A percentile compares a stretch with the other conserved stretches of the same genome.
These are phyloP conservation scores for Suillus clintonianus DNA, from an alignment of 768 basidiomycete genomes.

Conservation along the genomic window DNA sequence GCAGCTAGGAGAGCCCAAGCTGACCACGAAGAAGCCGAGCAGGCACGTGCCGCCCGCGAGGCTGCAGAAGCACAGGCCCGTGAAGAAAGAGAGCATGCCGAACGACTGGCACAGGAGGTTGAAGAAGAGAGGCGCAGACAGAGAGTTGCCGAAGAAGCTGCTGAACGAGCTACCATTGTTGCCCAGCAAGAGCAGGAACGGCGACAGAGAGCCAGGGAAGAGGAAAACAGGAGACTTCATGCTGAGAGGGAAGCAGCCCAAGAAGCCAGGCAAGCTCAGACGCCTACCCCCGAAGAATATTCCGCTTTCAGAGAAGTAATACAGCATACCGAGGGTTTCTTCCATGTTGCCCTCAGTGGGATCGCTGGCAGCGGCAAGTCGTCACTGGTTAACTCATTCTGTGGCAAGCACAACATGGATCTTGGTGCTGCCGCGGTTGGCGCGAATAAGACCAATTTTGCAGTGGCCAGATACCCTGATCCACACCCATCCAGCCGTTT, in stretches of 20 bases:
- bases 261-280: conserved; percentile 20
- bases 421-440: conserved; percentile 24
- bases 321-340: conserved; percentile 9
- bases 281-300: conserved; percentile 16
- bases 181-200: conserved; percentile 26
- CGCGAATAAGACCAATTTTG: conserved; percentile 24
- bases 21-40: no score
- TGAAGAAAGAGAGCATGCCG: conserved; percentile 22
- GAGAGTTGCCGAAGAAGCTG: conserved; percentile 24
- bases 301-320: conserved; percentile 4
- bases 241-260: conserved; percentile 18
- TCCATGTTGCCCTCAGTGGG: conserved; percentile 17
- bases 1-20: no score
- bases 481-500: conserved; percentile 10
- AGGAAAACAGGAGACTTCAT: conserved; percentile 6
- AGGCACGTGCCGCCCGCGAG: conserved; percentile 13
- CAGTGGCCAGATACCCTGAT: conserved; percentile 24
- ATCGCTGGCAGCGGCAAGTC: conserved; percentile 16
- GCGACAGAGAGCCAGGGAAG: conserved; percentile 20
- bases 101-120: conserved; percentile 14
- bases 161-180: conserved; percentile 18
- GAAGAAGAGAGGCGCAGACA: conserved; percentile 23
- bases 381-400: conserved; percentile 21
- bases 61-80: conserved; percentile 26
- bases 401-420: conserved; percentile 21